phyloP scores from a whole-genome alignment of 73 alveolate species.

The Paramecium bursaria region DNA sequence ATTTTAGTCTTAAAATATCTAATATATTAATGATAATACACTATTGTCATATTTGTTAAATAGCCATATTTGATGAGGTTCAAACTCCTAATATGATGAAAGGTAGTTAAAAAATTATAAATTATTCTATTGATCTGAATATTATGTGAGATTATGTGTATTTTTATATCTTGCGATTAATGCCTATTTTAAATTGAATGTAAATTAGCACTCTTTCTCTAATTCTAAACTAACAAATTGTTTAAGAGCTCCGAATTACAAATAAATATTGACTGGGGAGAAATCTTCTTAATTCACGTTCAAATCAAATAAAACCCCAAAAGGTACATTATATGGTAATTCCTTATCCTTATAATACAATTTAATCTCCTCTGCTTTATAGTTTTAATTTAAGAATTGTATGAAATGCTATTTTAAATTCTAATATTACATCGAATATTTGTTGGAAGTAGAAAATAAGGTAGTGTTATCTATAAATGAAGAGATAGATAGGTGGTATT shows the following conservation, averaged over 20 bases:
- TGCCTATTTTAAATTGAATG: conserved; percentile 27
- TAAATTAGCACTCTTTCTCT: neutral
- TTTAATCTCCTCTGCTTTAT: neutral
- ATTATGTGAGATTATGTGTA: too few relatives aligned
- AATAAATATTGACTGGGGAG: neutral
- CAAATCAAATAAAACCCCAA: conserved; percentile 36
- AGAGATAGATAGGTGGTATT: neutral
- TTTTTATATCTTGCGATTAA: conserved; percentile 4
- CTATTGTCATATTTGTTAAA: too few relatives aligned
- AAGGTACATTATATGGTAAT: conserved; percentile 20
- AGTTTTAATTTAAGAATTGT: neutral
- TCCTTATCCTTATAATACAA: neutral
- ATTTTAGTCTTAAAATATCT: too few relatives aligned
- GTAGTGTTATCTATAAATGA: conserved; percentile 34
- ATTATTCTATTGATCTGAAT: too few relatives aligned
- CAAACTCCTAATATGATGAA: too few relatives aligned
- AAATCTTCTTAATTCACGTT: neutral
- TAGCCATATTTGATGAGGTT: too few relatives aligned
- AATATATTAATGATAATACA: too few relatives aligned
- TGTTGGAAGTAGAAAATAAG: conserved; percentile 25
- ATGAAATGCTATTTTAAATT: conserved; percentile 1
- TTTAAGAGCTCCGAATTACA: neutral
- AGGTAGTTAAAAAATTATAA: too few relatives aligned
- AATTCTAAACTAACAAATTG: neutral
- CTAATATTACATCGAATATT: conserved; percentile 1